Percentiles rank a stretch among this genome's conserved stretches.
Evolutionary conservation across 371 early-diverging fungal species (phyloP).

Genomic region (Capillidium rhysosporum): DNA sequence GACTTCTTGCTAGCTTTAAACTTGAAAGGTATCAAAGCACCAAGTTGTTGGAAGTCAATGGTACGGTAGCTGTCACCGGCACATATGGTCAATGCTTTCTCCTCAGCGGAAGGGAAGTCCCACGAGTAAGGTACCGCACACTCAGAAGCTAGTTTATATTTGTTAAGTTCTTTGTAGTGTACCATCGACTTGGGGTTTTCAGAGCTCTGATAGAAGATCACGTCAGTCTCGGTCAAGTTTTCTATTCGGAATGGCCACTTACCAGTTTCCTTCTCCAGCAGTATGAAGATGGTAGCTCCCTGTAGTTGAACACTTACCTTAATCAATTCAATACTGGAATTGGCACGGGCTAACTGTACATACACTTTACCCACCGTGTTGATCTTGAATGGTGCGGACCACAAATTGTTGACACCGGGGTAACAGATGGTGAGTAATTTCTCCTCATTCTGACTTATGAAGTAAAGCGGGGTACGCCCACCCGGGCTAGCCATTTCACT

Average conservation of each 20-base stretch:
- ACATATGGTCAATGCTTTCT: conserved; percentile 51
- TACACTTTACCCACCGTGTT: conserved; percentile 69
- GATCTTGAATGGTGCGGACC: conserved; percentile 83
- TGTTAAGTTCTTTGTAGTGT: background rate
- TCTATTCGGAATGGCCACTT: conserved; percentile 86
- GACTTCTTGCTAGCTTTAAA: conserved; percentile 15
- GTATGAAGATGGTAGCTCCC: conserved; percentile 75
- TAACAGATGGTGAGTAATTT: conserved; percentile 47
- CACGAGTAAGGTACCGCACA: conserved; percentile 68
- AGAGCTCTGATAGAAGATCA: conserved; percentile 59
- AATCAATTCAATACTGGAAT: conserved; percentile 29
- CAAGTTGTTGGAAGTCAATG: conserved; percentile 78
- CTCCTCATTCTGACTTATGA: conserved; percentile 32
- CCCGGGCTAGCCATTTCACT: conserved; percentile 27
- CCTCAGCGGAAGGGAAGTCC: conserved; percentile 67
- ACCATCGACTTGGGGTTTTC: background rate
- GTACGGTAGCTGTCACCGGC: conserved; percentile 52
- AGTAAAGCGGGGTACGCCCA: conserved; percentile 43
- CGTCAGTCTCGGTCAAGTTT: conserved; percentile 59
- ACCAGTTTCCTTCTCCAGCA: conserved; percentile 47
- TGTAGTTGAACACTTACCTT: conserved; percentile 58
- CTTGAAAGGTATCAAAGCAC: conserved; percentile 61
- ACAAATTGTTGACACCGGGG: conserved; percentile 46
- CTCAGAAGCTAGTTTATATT: conserved; percentile 37
- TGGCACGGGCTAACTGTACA: conserved; percentile 45